Percentiles rank a stretch among this genome's conserved stretches.
phyloP scores from a whole-genome alignment of 768 basidiomycete genomes.

The Cystobasidiopsis lactophilus region DNA sequence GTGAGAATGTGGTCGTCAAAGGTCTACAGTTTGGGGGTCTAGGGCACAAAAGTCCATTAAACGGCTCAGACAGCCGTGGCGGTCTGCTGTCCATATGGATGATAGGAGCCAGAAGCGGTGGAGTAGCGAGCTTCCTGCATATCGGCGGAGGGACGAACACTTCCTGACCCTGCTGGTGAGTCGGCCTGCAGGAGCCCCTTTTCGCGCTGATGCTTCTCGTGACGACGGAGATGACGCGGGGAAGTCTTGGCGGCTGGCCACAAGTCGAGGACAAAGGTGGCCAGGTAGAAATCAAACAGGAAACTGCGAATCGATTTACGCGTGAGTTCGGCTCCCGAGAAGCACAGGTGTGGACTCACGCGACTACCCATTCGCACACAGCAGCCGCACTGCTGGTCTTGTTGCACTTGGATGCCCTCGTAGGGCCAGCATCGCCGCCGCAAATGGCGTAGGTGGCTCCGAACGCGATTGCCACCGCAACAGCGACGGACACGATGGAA shows the following conservation, averaged over 20 bases:
- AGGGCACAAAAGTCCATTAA: too few species aligned
- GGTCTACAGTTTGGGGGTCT: too few species aligned
- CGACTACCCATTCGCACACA: slow-evolving; percentile 24
- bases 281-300: slow-evolving; percentile 22
- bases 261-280: slow-evolving; percentile 25
- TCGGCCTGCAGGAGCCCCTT: background rate
- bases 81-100: too few species aligned
- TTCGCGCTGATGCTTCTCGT: background rate
- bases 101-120: too few species aligned
- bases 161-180: too few species aligned
- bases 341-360: slow-evolving; percentile 18
- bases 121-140: too few species aligned
- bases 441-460: slow-evolving; percentile 7
- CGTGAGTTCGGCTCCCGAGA: background rate
- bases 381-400: slow-evolving; percentile 16
- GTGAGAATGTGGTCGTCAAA: too few species aligned
- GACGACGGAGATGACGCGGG: background rate
- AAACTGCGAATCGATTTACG: background rate
- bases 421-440: background rate
- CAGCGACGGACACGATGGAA: slow-evolving; percentile 22
- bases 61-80: too few species aligned
- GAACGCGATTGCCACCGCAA: slow-evolving; percentile 24
- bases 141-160: too few species aligned
- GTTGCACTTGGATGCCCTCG: background rate
- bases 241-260: slow-evolving; percentile 23